phyloP scores from a whole-genome alignment of 129 eudicot genomes.

The Deinandra increscens region DNA sequence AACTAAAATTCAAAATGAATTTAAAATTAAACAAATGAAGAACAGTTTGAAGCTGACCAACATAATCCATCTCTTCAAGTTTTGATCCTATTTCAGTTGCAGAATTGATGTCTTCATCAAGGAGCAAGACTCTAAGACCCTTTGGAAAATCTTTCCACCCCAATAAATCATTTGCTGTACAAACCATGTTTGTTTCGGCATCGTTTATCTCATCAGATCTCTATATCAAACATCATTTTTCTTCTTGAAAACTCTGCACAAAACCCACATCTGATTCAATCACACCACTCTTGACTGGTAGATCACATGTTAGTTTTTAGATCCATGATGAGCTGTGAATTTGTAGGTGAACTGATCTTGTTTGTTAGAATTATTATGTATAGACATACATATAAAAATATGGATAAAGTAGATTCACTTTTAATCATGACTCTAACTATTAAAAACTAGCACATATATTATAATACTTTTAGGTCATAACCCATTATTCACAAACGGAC shows the following conservation, averaged over 20 bases:
- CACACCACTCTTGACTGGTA: conserved; percentile 7
- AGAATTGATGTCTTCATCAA: conserved; percentile 53
- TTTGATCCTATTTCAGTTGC: conserved; percentile 59
- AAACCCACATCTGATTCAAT: conserved; percentile 7
- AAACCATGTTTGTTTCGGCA: conserved; percentile 82
- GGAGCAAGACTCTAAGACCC: conserved; percentile 82
- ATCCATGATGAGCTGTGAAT: conserved; percentile 14
- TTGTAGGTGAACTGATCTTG: conserved; percentile 14
- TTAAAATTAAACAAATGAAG: neutral
- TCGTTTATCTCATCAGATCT: conserved; percentile 42
- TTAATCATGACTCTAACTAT: conserved; percentile 33
- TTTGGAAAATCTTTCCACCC: conserved; percentile 84
- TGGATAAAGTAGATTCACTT: conserved; percentile 37
- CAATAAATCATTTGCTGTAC: conserved; percentile 65
- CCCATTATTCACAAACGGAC: conserved; percentile 35
- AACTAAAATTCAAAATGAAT: neutral
- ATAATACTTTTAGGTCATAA: conserved; percentile 30
- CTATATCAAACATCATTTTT: conserved; percentile 15
- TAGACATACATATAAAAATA: conserved; percentile 23
- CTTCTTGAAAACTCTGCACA: conserved; percentile 32
- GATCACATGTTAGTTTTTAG: conserved; percentile 19
- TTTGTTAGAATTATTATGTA: conserved; percentile 12
- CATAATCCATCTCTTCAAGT: conserved; percentile 76
- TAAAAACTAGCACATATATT: conserved; percentile 23
- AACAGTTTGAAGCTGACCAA: conserved; percentile 48